These are phyloP conservation scores for Westerdykella sp. DNA, from an alignment of 2,329 filamentous ascomycete species.

Conservation along the genomic window DNA sequence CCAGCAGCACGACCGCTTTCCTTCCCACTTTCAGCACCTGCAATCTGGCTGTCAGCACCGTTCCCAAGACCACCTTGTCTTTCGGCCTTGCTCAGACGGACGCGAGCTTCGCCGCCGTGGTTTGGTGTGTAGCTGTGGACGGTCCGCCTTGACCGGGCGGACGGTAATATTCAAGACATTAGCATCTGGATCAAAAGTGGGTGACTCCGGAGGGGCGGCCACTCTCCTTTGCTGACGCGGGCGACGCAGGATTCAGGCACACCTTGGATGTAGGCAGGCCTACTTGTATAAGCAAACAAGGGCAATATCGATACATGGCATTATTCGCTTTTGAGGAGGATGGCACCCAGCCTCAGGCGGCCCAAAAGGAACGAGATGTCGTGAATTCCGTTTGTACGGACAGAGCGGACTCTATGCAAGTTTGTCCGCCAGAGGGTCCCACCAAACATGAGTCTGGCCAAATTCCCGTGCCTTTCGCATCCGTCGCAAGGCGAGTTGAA, in stretches of 20 bases:
- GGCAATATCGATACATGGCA: constrained; percentile 17
- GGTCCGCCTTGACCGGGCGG: constrained; percentile 50
- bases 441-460: constrained; percentile 13
- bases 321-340: constrained; percentile 34
- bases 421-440: constrained; percentile 16
- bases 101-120: constrained; percentile 43
- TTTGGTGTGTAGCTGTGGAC: constrained; percentile 43
- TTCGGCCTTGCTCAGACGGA: constrained; percentile 38
- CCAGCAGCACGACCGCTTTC: constrained; percentile 27
- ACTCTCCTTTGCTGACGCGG: constrained; percentile 19
- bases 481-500: background rate
- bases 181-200: constrained; percentile 20
- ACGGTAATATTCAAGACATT: constrained; percentile 40
- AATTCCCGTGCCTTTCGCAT: constrained; percentile 18
- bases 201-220: constrained; percentile 9
- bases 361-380: constrained; percentile 7
- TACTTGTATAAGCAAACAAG: too few relatives aligned
- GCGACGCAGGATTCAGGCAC: constrained; percentile 16
- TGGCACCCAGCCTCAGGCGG: constrained; percentile 20
- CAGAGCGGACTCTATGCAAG: constrained; percentile 18
- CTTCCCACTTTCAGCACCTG: constrained; percentile 23
- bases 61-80: constrained; percentile 30
- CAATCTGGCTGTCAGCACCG: constrained; percentile 31
- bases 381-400: constrained; percentile 10
- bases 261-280: constrained; percentile 2